Evolutionary conservation across 2,329 filamentous ascomycete species (phyloP).

Genomic region (Aspergillus sp.): DNA sequence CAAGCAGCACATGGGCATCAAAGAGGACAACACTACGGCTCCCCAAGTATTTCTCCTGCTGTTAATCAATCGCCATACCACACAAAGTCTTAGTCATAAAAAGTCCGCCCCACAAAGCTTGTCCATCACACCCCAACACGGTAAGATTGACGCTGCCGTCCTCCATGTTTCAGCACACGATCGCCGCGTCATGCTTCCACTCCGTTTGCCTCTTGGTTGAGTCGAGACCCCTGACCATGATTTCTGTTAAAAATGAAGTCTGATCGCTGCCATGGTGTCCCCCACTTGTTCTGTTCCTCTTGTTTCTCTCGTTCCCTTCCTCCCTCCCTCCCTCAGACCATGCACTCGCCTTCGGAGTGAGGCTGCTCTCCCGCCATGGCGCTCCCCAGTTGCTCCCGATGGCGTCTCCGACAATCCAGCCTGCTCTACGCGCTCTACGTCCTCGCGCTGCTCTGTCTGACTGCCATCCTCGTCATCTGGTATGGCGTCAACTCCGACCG

Average conservation of each 20-base stretch:
- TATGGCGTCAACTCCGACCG: slow-evolving; percentile 37
- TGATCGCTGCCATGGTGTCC: not conserved
- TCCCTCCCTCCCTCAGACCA: slow-evolving; percentile 6
- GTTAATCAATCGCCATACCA: too few species aligned
- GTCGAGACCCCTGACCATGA: too few species aligned
- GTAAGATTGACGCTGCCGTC: slow-evolving; percentile 3
- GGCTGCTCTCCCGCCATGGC: slow-evolving; percentile 16
- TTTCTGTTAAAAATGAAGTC: not conserved
- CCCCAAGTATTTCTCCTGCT: too few species aligned
- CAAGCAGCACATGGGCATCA: too few species aligned
- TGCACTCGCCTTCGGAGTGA: slow-evolving; percentile 7
- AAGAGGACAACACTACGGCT: too few species aligned
- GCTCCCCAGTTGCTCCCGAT: slow-evolving; percentile 17
- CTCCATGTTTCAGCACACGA: slow-evolving; percentile 2
- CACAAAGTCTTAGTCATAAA: too few species aligned
- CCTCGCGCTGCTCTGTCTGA: slow-evolving; percentile 18
- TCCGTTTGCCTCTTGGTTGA: not conserved
- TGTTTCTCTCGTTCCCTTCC: not conserved
- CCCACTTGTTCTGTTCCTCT: not conserved
- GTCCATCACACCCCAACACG: slow-evolving; percentile 2
- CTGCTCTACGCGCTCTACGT: slow-evolving; percentile 19
- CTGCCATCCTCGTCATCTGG: slow-evolving; percentile 25
- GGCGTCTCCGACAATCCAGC: slow-evolving; percentile 20
- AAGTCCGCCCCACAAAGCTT: slow-evolving; percentile 6
- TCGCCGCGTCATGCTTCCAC: slow-evolving; percentile 4